Percentiles rank a stretch among this genome's conserved stretches.
Evolutionary conservation across 2,329 filamentous ascomycete genomes (phyloP).

Genomic region (Didymella keratinophila): DNA sequence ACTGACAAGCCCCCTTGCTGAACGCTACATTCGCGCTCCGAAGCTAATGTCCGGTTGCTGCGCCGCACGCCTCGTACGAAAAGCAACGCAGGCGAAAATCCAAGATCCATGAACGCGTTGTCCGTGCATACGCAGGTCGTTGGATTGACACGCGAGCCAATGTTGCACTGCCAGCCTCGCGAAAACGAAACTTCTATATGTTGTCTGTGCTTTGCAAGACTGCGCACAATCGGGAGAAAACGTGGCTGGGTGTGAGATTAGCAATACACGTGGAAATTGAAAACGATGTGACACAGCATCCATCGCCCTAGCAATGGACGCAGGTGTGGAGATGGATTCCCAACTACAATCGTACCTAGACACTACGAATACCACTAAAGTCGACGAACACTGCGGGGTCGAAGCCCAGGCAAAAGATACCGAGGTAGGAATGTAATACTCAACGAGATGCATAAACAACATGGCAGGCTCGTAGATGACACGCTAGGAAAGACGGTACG

Average conservation of each 20-base stretch:
- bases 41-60: too few species aligned
- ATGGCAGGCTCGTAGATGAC: constrained; percentile 3
- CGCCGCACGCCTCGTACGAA: constrained; percentile 1
- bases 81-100: neutral
- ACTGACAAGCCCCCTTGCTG: constrained; percentile 2
- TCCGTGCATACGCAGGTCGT: constrained; percentile 12
- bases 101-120: neutral
- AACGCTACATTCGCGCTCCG: neutral
- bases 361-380: constrained; percentile 1
- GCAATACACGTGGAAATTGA: constrained; percentile 3
- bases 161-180: constrained; percentile 5
- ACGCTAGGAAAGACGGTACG: constrained; percentile 1
- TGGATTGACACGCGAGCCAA: constrained; percentile 12
- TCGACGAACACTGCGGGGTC: neutral
- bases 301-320: too few species aligned
- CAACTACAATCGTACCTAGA: neutral
- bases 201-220: neutral
- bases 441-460: constrained; percentile 5
- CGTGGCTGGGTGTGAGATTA: neutral
- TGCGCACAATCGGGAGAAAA: neutral
- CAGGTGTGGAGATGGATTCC: neutral
- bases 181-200: too few species aligned
- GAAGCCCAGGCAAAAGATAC: neutral
- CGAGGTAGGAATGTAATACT: neutral
- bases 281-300: constrained; percentile 12